Evolutionary conservation across 2,329 filamentous ascomycete genomes (phyloP), one percentile per base, ranked within the genome.

Genomic region (Sarocladium oryzae): DNA sequence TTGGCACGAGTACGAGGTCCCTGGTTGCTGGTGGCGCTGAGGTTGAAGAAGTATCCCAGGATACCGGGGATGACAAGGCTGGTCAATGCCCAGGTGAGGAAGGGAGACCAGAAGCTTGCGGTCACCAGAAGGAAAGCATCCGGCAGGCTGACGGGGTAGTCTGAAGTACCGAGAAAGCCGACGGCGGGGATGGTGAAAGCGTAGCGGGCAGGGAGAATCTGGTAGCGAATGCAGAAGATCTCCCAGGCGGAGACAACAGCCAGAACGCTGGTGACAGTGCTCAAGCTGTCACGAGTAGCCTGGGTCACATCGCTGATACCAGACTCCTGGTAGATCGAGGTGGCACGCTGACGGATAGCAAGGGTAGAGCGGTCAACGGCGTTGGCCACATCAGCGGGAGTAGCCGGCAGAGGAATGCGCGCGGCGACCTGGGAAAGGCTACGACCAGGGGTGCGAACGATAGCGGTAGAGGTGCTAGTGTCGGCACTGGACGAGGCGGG

Each of bases 1-100:
- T 74, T 75, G 57, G 72, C 74, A 56, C 73, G 71, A 38, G 64
- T 60, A 56, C 63, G 57, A 55, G 68, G 66, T 21, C 64, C 60
- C 16, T 43, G 40, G 63, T 65, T 67, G 60, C 65, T 72, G 60
- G 73, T 77, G 46, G 75, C 71, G 35, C 84, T 88, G 61, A 96
- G 69, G 69, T 97, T 97, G 79, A 95, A 86, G 66, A 96, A 95
- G 73, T 93, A 97, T 23, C 88, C 89, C 37, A 83, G 75, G 28
- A 87, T 55, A 48, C 84, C 72, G 2, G 92, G 92, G 24, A 92
- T 57, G 38, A 88, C 61, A 51, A 88, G 67, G 63, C 81, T 86
- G 9, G 89, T 93, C 32, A 84, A 65, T 4, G 81, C 66, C 90
- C 91, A 97, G 18, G 90, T 76, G 7, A 84, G 75, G 51, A 87